Evolutionary conservation across 1,139 yeast genomes (phyloP).

Genomic region (Meyerozyma smithsonii): DNA sequence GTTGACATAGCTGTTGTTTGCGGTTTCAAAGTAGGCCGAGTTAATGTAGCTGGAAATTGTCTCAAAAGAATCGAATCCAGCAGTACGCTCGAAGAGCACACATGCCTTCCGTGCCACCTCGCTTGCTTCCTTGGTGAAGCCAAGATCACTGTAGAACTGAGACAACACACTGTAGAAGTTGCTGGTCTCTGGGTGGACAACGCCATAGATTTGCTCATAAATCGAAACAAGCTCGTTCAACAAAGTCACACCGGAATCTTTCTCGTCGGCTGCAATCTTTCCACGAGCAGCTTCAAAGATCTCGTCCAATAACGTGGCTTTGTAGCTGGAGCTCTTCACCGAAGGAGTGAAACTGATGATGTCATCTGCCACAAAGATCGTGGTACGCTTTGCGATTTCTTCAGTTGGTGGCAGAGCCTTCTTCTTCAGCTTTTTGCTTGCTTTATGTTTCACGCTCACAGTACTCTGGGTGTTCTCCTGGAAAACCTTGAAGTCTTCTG

Average conservation of each 20-base stretch:
- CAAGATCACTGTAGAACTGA: conserved; percentile 60
- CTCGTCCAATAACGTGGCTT: conserved; percentile 69
- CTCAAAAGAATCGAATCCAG: conserved; percentile 78
- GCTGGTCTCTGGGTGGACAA: conserved; percentile 76
- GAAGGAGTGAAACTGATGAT: conserved; percentile 67
- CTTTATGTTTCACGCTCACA: conserved; percentile 18
- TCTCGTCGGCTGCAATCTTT: conserved; percentile 40
- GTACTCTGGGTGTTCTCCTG: conserved; percentile 13
- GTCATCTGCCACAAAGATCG: conserved; percentile 56
- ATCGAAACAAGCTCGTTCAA: conserved; percentile 67
- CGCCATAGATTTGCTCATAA: conserved; percentile 81
- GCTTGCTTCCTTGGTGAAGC: conserved; percentile 55
- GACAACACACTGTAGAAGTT: conserved; percentile 63
- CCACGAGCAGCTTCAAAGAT: conserved; percentile 67
- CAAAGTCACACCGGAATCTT: conserved; percentile 50
- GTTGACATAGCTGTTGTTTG: conserved; percentile 54
- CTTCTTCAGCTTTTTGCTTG: conserved; percentile 37
- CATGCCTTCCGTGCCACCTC: conserved; percentile 69
- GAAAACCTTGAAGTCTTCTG: conserved; percentile 38
- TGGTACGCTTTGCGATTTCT: conserved; percentile 19
- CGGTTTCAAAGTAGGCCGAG: conserved; percentile 67
- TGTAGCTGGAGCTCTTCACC: conserved; percentile 65
- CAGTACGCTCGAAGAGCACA: conserved; percentile 69
- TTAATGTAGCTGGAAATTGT: conserved; percentile 69
- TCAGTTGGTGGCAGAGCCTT: conserved; percentile 21